phyloP scores from a whole-genome alignment of 495 filamentous ascomycete species.

The Aspergillus sclerotiicarbonarius region DNA sequence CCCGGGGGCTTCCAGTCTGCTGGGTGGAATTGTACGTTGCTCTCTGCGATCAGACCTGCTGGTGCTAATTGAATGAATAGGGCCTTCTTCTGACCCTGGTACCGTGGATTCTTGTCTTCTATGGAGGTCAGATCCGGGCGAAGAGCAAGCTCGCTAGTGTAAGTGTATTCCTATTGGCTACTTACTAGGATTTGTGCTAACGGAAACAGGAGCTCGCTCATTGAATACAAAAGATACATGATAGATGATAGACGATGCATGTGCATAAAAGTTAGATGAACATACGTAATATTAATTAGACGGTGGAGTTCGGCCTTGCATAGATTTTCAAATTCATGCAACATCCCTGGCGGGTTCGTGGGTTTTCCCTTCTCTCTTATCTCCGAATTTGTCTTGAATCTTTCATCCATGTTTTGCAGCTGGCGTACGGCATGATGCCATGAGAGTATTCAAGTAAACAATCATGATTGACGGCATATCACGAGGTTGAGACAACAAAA shows the following conservation, averaged over 20 bases:
- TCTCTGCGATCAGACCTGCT: background rate
- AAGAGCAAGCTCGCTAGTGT: conserved; percentile 73
- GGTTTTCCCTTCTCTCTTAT: no score
- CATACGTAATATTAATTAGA: background rate
- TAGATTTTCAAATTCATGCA: background rate
- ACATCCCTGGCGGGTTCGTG: no score
- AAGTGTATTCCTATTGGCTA: conserved; percentile 19
- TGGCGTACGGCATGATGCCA: no score
- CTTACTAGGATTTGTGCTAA: background rate
- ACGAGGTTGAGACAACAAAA: no score
- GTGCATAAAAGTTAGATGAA: background rate
- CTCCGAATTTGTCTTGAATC: no score
- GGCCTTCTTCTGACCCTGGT: conserved; percentile 69
- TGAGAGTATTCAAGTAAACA: no score
- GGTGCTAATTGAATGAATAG: conserved; percentile 21
- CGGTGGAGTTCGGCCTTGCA: background rate
- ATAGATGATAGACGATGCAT: background rate
- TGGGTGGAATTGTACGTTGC: conserved; percentile 64
- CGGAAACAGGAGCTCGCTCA: conserved; percentile 29
- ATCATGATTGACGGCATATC: no score
- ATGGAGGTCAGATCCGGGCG: conserved; percentile 73
- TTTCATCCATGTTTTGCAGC: no score
- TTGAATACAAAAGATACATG: background rate
- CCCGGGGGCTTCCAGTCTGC: conserved; percentile 67
- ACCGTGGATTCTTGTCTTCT: conserved; percentile 83